Evolutionary conservation across 2,329 filamentous ascomycete species (phyloP), one percentile per base, ranked within the genome.

Genomic region (Blastomyces emzantsi): DNA sequence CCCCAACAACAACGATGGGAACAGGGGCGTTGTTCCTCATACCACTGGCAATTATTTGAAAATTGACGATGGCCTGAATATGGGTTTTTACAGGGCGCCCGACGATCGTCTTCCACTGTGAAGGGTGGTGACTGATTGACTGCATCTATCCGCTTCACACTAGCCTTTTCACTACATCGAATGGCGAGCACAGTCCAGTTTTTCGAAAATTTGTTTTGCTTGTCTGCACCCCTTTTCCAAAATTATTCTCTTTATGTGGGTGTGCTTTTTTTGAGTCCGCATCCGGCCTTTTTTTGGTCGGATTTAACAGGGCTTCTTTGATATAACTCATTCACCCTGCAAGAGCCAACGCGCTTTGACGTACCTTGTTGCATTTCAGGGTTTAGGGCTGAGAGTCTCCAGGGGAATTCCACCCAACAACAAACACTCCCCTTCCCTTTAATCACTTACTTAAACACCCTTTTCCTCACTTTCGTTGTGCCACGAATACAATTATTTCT

Each of bases 311-410:
- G 54, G 54, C 3, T 39, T 22, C 22, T 58, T 58, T 58, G 33
- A 58, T 57, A 41, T 28, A 15, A n/a, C n/a, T 2, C n/a, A 57
- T 57, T 13, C 36, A 55, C 55, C 55, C n/a, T 43, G 55, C 55
- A 58, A 36, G 30, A 43, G 5, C 36, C 36, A 43, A 57, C 5
- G 19, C 55, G 25, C 55, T 19, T 39, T 58, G 55, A 58, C 36
- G 55, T 43, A 58, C 2, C 17, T 43, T 25, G 22, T 3, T 43
- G 33, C 19, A 39, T 36, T 11, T 54, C 3, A 30, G 6, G 30
- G 30, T 56, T 25, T 36, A 56, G 30, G 54, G 54, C 33, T 36
- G 54, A 39, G 8, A 9, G 17, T 54, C 51, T 36, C 36, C 28
- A 13, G 11, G 49, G 49, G 22, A 28, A 15, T 15, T 28, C 3